Base-by-base conservation (phyloP, 1,284 basidiomycete genomes). In the Phylloboletellus chloephorus region DNA sequence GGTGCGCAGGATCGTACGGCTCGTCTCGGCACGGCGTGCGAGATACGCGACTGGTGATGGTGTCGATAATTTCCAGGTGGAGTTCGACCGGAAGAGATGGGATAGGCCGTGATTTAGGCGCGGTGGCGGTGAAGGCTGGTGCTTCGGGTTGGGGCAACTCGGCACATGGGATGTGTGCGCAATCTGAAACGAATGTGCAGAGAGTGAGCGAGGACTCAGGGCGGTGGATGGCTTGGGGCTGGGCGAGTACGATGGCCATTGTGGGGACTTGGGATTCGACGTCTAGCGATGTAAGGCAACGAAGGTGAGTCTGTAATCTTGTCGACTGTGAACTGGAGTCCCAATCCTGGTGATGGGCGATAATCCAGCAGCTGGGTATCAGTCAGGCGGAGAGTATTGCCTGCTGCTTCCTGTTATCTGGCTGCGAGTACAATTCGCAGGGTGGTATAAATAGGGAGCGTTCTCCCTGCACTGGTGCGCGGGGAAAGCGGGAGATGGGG, bases 31-130 rank as follows among this genome's bases (percentile, higher is more conserved):
- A 40, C 3, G 48, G 37, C 2, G 35, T 42, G 24, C 22, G 35
- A 26, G 48, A 44, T 22, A 57, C 43, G 22, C 47, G 47, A 37
- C 29, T 32, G 21, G 49, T 44, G 11, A 60, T 40, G 31, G 41
- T 39, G 21, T 64, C 59, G 31, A 60, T 59, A 38, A 60, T 54
- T 26, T 57, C 49, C 28, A 64, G 53, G 24, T 64, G 58, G 28
- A 60, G 44, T 45, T 64, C 62, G 15, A 53, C 46, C 10, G 58
- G 58, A 20, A 60, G 56, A 13, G 52, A 41, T 34, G 47, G 37
- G 41, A 37, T 39, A n/a, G 28, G 10, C 10, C 28, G 39, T 43
- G 39, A 43, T 48, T 39, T 42, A 7, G 23, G 11, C 12, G 26
- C n/a, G 34, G 25, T 25, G 39, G 45, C 7, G 13, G 41, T 40